Evolutionary conservation across 2,329 filamentous ascomycete genomes (phyloP).

Genomic region (Gaeumannomyces tritici): DNA sequence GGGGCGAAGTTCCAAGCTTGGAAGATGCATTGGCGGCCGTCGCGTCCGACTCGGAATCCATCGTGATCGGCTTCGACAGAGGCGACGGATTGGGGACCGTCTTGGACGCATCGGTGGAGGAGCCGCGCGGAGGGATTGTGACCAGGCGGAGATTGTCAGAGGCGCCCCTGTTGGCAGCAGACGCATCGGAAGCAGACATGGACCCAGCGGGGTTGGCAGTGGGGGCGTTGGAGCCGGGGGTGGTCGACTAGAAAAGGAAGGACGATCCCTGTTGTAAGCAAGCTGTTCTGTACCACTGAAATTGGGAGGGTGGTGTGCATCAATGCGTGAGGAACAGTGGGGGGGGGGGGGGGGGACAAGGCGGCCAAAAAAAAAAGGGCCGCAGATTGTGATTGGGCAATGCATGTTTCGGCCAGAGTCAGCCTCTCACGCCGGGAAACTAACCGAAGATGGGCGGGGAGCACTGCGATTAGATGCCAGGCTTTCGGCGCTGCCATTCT

Average conservation of each 20-base stretch:
- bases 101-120: constrained; percentile 57
- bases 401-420: constrained; percentile 8
- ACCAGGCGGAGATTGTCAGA: constrained; percentile 46
- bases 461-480: constrained; percentile 44
- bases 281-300: not conserved
- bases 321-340: not conserved
- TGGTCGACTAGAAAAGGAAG: constrained; percentile 39
- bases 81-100: constrained; percentile 60
- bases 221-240: constrained; percentile 45
- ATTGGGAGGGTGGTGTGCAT: not conserved
- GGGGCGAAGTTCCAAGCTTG: constrained; percentile 8
- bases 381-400: constrained; percentile 31
- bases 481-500: constrained; percentile 57
- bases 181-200: constrained; percentile 33
- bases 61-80: constrained; percentile 60
- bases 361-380: not conserved
- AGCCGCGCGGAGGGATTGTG: constrained; percentile 51
- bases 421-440: constrained; percentile 21
- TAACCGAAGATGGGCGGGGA: constrained; percentile 58
- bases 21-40: not conserved
- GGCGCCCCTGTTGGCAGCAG: constrained; percentile 18
- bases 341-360: not conserved
- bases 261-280: not conserved
- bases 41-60: constrained; percentile 40
- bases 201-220: constrained; percentile 41